Evolutionary conservation across 2,329 filamentous ascomycete genomes (phyloP), one percentile per base, ranked within the genome.

Genomic region (Trichoderma cornu-damae): DNA sequence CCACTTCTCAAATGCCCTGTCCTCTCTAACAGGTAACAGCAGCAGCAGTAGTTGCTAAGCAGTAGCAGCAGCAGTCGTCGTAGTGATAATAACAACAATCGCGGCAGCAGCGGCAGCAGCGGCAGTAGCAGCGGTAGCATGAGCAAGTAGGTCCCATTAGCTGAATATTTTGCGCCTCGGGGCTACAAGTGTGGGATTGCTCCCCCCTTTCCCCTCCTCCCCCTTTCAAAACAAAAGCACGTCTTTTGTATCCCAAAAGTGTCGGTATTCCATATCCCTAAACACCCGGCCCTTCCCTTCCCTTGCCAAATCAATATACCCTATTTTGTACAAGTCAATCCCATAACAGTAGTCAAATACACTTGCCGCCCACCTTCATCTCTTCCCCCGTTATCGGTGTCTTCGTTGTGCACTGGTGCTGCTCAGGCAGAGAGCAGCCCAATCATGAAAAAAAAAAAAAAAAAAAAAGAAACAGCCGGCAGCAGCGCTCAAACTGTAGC

Each of bases 141-240:
- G 35, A 8, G 18, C 49, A 52, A 16, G 18, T 24, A 32, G 35
- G 11, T 42, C 30, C 24, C n/a, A 28, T 52, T 16, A 52, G 37
- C 4, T 16, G 24, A 11, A 14, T 18, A 32, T 53, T 44, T 42
- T 30, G 28, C 20, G 50, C 38, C 38, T 53, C 38, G 8, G 12
- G 20, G 38, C 38, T 35, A 28, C 50, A 53, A 26, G n/a, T 1
- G 11, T 35, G 40, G 50, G 50, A 53, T 53, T 35, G 50, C 50
- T 53, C 50, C 50, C 50, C n/a, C n/a, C n/a, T n/a, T n/a, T n/a
- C n/a, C n/a, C n/a, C n/a, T n/a, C n/a, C n/a, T n/a, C n/a, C n/a
- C n/a, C n/a, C n/a, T n/a, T n/a, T n/a, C n/a, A n/a, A n/a, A 20
- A 26, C 18, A 28, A 16, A 11, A 28, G 32, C 32, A 26, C 30